Conservation (phyloP, 495 filamentous ascomycete genomes). For the Aspergillus nanangensis region DNA sequence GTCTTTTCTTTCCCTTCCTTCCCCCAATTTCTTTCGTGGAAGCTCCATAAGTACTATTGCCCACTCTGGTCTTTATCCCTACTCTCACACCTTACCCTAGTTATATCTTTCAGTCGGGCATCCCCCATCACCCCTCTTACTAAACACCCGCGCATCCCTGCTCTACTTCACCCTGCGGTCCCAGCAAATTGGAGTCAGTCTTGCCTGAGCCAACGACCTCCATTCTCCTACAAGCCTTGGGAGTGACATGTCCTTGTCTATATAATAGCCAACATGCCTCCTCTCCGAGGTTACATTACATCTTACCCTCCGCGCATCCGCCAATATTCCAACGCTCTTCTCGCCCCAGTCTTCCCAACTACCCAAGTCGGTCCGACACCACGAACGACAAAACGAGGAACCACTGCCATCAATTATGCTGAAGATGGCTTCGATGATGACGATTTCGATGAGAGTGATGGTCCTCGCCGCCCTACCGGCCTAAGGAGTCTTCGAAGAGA, state of each 20-base stretch:
- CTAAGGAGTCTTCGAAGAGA: slow-evolving; percentile 78
- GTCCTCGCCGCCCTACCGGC: slow-evolving; percentile 74
- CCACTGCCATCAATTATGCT: slow-evolving; percentile 93
- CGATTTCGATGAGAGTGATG: slow-evolving; percentile 86
- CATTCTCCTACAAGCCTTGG: slow-evolving; percentile 7
- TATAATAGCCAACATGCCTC: slow-evolving; percentile 46
- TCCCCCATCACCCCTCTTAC: no score
- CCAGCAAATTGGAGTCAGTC: no score
- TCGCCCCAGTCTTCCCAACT: slow-evolving; percentile 79
- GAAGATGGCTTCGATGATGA: slow-evolving; percentile 94
- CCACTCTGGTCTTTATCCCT: no score
- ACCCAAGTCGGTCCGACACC: slow-evolving; percentile 61
- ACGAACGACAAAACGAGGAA: slow-evolving; percentile 93
- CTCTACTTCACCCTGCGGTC: no score
- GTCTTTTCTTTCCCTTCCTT: no score
- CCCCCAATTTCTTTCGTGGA: no score
- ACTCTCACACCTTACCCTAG: no score
- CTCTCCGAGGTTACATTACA: slow-evolving; percentile 83
- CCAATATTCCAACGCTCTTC: slow-evolving; percentile 86
- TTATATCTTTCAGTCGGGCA: no score
- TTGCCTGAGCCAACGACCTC: background rate
- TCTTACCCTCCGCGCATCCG: slow-evolving; percentile 90
- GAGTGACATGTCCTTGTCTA: slow-evolving; percentile 41
- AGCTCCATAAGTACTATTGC: no score
- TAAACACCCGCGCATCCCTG: no score